These are phyloP conservation scores for Catunica adiposa DNA, from an alignment of 2,329 filamentous ascomycete species.

Conservation along the genomic window DNA sequence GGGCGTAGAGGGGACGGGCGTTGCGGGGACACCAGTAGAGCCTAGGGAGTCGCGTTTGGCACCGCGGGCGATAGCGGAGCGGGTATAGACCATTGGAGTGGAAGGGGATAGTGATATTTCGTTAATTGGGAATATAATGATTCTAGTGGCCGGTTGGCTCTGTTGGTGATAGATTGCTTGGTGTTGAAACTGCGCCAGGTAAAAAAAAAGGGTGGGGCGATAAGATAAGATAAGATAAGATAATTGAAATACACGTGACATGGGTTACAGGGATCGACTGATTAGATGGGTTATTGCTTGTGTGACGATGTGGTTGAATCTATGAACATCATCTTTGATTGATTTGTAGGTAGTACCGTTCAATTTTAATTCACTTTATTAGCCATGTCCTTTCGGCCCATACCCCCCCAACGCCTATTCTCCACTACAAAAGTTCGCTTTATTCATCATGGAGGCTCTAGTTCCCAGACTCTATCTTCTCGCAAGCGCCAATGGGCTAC, in stretches of 20 bases:
- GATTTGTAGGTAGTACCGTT: no score
- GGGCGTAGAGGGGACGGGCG: no score
- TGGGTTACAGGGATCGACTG: background rate
- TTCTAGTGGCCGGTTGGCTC: background rate
- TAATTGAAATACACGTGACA: background rate
- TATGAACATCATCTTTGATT: no score
- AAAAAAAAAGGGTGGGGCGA: background rate
- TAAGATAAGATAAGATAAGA: constrained; percentile 1
- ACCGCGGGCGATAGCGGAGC: background rate
- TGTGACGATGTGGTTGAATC: background rate
- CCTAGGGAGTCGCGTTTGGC: background rate
- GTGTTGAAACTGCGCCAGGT: background rate
- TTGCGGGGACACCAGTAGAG: background rate
- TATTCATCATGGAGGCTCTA: no score
- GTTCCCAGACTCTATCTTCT: no score
- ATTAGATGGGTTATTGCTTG: background rate
- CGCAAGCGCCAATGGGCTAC: no score
- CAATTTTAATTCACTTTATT: no score
- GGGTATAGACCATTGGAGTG: background rate
- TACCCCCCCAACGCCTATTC: no score
- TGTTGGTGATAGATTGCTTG: background rate
- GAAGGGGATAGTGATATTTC: background rate
- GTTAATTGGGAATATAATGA: background rate
- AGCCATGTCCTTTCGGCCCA: no score
- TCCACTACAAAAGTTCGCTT: no score